phyloP scores from a whole-genome alignment of 371 early-diverging fungal species.

The Basidiobolus meristosporus region DNA sequence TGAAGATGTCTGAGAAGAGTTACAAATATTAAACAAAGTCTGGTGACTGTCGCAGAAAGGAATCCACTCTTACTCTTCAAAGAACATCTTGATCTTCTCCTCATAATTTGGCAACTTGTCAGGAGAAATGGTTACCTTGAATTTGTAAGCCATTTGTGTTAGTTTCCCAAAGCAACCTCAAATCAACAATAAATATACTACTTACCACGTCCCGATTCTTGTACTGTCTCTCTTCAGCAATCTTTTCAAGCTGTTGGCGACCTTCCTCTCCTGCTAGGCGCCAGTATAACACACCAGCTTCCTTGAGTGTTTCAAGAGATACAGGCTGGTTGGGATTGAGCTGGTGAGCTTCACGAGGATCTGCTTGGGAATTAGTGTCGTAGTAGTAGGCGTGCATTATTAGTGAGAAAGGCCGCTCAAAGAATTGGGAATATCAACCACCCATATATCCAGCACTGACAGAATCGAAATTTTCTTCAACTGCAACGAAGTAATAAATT shows the following conservation, averaged over 20 bases:
- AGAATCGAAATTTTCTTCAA: too few relatives aligned
- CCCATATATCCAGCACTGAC: too few relatives aligned
- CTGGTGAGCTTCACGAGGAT: conserved; percentile 52
- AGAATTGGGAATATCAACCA: too few relatives aligned
- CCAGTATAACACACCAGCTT: conserved; percentile 57
- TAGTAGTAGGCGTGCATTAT: conserved; percentile 60
- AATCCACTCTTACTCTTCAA: conserved; percentile 43
- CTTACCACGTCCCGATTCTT: conserved; percentile 74
- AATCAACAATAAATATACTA: neutral
- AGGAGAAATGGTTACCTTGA: conserved; percentile 48
- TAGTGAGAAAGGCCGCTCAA: too few relatives aligned
- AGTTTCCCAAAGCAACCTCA: neutral
- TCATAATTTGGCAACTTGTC: conserved; percentile 63
- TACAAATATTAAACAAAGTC: neutral
- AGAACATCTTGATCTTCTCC: conserved; percentile 81
- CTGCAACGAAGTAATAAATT: too few relatives aligned
- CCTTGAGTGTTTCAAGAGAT: conserved; percentile 32
- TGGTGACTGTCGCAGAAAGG: neutral
- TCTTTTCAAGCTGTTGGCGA: conserved; percentile 36
- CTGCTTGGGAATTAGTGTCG: conserved; percentile 31
- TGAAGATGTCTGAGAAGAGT: conserved; percentile 55
- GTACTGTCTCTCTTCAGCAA: conserved; percentile 60
- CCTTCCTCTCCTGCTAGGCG: conserved; percentile 29
- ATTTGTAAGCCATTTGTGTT: neutral
- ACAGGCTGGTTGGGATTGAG: conserved; percentile 31